A percentile compares a stretch with the other conserved stretches of the same genome.
These are phyloP conservation scores for Pleurotus salmoneostramineus DNA, from an alignment of 768 basidiomycete genomes.

Conservation along the genomic window DNA sequence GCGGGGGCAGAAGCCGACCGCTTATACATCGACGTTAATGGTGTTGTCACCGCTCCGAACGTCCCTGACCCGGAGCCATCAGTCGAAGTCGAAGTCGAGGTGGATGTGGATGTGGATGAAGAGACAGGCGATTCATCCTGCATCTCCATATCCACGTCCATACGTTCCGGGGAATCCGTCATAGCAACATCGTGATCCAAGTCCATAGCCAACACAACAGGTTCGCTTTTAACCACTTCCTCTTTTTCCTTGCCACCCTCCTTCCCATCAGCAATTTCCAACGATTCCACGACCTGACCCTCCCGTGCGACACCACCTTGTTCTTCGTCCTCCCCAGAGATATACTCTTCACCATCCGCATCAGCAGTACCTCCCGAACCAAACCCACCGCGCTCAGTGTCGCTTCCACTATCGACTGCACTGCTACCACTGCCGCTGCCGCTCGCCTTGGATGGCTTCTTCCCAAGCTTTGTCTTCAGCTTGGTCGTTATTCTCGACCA, in stretches of 20 bases:
- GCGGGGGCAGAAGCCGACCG: constrained; percentile 59
- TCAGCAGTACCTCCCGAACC: constrained; percentile 4
- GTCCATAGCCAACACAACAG: too few relatives aligned
- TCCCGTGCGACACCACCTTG: background rate
- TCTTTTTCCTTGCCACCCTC: too few relatives aligned
- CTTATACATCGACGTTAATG: constrained; percentile 63
- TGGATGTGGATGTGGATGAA: too few relatives aligned
- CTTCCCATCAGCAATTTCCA: background rate
- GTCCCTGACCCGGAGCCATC: background rate
- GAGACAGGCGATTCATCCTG: too few relatives aligned
- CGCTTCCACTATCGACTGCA: background rate
- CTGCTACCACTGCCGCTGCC: background rate
- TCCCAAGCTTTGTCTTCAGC: too few relatives aligned
- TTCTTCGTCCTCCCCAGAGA: constrained; percentile 1
- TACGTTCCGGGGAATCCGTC: too few relatives aligned
- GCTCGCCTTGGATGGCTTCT: background rate
- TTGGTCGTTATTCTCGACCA: too few relatives aligned
- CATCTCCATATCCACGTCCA: background rate
- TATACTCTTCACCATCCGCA: constrained; percentile 2
- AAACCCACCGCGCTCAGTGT: background rate
- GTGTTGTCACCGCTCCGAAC: constrained; percentile 20
- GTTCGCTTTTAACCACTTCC: too few relatives aligned
- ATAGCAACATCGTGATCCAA: too few relatives aligned
- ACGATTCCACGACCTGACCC: background rate
- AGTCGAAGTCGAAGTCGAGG: background rate